phyloP scores from a whole-genome alignment of 1,139 yeast species.

The Debaryomyces singareniensis region DNA sequence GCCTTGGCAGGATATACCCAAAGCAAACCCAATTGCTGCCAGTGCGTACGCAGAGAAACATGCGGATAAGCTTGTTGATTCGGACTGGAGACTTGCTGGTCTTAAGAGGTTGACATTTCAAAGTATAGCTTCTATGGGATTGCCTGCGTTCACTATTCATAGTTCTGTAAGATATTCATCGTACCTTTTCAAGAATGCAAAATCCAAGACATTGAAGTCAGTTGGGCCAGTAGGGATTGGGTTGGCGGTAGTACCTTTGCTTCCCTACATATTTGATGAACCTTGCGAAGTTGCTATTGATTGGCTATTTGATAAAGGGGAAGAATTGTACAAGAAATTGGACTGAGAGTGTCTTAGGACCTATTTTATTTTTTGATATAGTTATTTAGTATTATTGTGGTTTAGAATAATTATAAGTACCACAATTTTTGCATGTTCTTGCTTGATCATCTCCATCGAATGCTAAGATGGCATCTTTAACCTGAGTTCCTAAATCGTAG shows the following conservation, averaged over 20 bases:
- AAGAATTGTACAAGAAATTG: constrained; percentile 20
- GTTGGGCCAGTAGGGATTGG: constrained; percentile 80
- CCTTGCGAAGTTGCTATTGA: constrained; percentile 74
- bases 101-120: constrained; percentile 74
- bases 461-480: constrained; percentile 69
- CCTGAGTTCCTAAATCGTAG: constrained; percentile 82
- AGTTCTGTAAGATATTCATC: constrained; percentile 71
- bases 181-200: constrained; percentile 42
- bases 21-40: constrained; percentile 35
- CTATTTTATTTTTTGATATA: constrained; percentile 4
- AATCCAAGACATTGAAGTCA: constrained; percentile 33
- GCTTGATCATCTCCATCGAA: constrained; percentile 60
- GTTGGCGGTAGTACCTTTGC: constrained; percentile 67
- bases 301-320: constrained; percentile 55
- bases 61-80: constrained; percentile 26
- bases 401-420: constrained; percentile 58
- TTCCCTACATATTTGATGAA: constrained; percentile 77
- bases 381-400: constrained; percentile 28
- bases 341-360: background rate
- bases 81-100: constrained; percentile 62
- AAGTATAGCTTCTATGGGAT: constrained; percentile 77
- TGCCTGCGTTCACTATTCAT: constrained; percentile 84
- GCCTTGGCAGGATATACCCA: constrained; percentile 63
- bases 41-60: constrained; percentile 20
- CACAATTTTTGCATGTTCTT: constrained; percentile 72